Evolutionary conservation across 345 rosid species (phyloP), one percentile per base, ranked within the genome.

Genomic region (Raphanus raphanistrum): DNA sequence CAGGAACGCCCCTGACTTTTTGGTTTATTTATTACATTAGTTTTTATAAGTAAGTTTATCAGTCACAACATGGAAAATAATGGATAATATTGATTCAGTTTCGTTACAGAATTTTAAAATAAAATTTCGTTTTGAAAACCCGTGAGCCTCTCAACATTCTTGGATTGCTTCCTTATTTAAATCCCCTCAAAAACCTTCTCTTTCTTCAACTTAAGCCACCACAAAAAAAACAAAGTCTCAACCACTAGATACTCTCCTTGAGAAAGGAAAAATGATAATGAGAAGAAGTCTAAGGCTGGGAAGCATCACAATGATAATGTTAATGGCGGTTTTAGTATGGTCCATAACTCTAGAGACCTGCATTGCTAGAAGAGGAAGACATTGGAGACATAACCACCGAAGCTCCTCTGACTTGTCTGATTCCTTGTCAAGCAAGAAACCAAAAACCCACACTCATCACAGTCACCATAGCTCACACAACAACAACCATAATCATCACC

Each of bases 311-410:
- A 81, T 90, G 72, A 78, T 87, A 80, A 36, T 88, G 31, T 67
- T 87, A 76, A 52, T 88, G 80, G 89, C 83, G 55, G 63, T 90
- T 58, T 80, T 92, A 36, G 84, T 89, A 8, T 92, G 92, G 97
- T 86, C 84, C 71, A 84, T 89, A 41, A 87, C 83, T 68, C 72
- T 90, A 55, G 90, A 87, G 68, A 79, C 84, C 38, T 90, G 95
- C 93, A 90, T 80, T 89, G 97, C 95, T 3, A 87, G 97, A 84
- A 89, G 88, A 85, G 92, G 96, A 50, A 86, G 75, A 81, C 95
- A 92, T 48, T 87, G 91, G 97, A 90, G 92, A 85, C 88, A 81
- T 3, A 75, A 78, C 74, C 78, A 38, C 41, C 80, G 88, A 67
- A 52, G 69, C 58, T 43, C 61, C n/a, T 69, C 52, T 2, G 80